A percentile compares a stretch with the other conserved stretches of the same genome.
These are phyloP conservation scores for Cytospora piceicola DNA, from an alignment of 2,329 filamentous ascomycete species.

Conservation along the genomic window DNA sequence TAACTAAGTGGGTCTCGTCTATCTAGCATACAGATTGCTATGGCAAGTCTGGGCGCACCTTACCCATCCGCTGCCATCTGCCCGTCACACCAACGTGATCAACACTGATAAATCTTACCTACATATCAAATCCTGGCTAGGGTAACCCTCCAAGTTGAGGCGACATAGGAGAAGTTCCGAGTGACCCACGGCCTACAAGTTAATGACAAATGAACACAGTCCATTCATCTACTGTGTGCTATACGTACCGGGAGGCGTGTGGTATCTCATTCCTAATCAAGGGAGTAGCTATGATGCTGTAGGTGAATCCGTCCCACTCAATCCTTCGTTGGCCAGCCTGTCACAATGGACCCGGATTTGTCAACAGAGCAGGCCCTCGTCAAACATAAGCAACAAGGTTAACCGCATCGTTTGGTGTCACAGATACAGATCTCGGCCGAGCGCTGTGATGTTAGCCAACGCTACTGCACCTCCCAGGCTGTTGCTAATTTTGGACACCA, in stretches of 20 bases:
- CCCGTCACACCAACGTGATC: neutral
- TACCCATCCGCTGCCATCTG: neutral
- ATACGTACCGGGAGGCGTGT: neutral
- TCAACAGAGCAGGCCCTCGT: neutral
- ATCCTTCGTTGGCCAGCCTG: neutral
- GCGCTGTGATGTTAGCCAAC: slow-evolving; percentile 29
- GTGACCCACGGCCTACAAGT: neutral
- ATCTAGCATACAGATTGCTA: neutral
- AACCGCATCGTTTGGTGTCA: neutral
- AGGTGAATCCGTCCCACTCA: neutral
- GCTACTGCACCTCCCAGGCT: slow-evolving; percentile 27
- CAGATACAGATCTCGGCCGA: neutral
- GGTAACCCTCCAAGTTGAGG: neutral
- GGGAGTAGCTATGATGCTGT: neutral
- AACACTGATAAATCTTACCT: neutral
- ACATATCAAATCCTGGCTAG: neutral
- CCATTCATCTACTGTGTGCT: neutral
- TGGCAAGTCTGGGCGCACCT: neutral
- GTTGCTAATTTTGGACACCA: slow-evolving; percentile 26
- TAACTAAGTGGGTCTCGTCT: neutral
- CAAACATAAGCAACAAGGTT: slow-evolving; percentile 14
- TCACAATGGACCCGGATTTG: neutral
- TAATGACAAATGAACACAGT: neutral
- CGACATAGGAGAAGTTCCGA: neutral
- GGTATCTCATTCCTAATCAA: no score